Evolutionary conservation across 2,329 filamentous ascomycete genomes (phyloP).

Genomic region (Xylaria sp.): DNA sequence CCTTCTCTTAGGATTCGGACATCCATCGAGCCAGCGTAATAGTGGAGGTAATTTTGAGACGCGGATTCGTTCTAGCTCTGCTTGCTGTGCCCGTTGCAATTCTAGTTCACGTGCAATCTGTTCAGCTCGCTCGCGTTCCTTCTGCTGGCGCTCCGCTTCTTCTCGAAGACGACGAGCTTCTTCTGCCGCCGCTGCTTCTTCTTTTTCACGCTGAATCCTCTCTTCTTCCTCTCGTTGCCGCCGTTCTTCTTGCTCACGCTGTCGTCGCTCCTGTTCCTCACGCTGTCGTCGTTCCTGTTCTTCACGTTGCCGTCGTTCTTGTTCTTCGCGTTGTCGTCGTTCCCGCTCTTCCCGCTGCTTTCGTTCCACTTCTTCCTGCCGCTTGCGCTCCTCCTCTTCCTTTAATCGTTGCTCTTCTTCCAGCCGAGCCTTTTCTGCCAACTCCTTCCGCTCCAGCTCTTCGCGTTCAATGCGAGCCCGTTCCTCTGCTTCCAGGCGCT

Average conservation of each 20-base stretch:
- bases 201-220: constrained; percentile 43
- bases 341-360: constrained; percentile 26
- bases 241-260: constrained; percentile 54
- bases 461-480: constrained; percentile 43
- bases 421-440: constrained; percentile 50
- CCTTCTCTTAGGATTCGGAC: constrained; percentile 61
- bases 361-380: constrained; percentile 48
- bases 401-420: constrained; percentile 53
- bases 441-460: constrained; percentile 46
- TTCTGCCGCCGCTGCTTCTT: constrained; percentile 42
- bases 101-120: constrained; percentile 64
- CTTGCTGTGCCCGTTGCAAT: constrained; percentile 61
- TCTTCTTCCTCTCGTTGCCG: constrained; percentile 53
- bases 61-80: constrained; percentile 66
- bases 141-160: constrained; percentile 60
- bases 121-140: constrained; percentile 58
- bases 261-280: constrained; percentile 41
- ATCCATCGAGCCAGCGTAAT: constrained; percentile 69
- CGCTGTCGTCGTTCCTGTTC: constrained; percentile 47
- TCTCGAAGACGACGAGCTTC: constrained; percentile 58
- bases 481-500: constrained; percentile 50
- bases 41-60: constrained; percentile 69
- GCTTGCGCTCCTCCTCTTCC: constrained; percentile 55
- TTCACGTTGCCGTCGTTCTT: constrained; percentile 50
- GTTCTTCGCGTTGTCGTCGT: constrained; percentile 52